phyloP scores from a whole-genome alignment of 805 yeast genomes.

The Cyberlindnera suaveolens region DNA sequence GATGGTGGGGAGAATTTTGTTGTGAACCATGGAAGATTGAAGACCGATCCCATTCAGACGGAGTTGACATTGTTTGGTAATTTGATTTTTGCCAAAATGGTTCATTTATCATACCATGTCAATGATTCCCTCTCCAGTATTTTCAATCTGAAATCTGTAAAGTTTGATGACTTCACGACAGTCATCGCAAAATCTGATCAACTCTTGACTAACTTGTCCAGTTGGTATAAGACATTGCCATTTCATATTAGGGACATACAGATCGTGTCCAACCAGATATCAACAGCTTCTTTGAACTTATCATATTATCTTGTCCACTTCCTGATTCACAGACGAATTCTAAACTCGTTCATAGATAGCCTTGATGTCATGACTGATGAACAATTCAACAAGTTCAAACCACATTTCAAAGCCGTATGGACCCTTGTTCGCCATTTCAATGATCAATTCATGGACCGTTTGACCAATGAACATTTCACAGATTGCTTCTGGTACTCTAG shows the following conservation, averaged over 20 bases:
- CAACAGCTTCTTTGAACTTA: conserved; percentile 20
- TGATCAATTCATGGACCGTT: conserved; percentile 13
- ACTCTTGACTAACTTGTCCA: conserved; percentile 13
- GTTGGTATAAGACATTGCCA: conserved; percentile 22
- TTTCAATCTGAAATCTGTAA: conserved; percentile 20
- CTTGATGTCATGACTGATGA: conserved; percentile 5
- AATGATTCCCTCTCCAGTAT: conserved; percentile 19
- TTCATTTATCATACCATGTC: conserved; percentile 20
- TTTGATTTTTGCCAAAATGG: conserved; percentile 21
- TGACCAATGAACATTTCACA: conserved; percentile 17
- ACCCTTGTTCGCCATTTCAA: conserved; percentile 12
- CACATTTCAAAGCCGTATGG: conserved; percentile 12
- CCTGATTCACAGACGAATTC: conserved; percentile 20
- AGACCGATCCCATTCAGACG: conserved; percentile 1
- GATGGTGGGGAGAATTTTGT: conserved; percentile 12
- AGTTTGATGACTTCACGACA: conserved; percentile 19
- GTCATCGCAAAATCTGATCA: conserved; percentile 11
- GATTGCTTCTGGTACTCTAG: conserved; percentile 9
- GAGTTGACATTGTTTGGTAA: conserved; percentile 14
- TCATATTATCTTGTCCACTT: conserved; percentile 17
- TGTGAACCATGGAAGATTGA: conserved; percentile 8
- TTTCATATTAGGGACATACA: conserved; percentile 9
- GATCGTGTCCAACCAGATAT: conserved; percentile 6
- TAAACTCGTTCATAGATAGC: conserved; percentile 18
- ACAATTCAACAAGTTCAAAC: conserved; percentile 11